Evolutionary conservation across 306 rosid species (phyloP), one percentile per base, ranked within the genome.

Genomic region (Prunus fruticosa): DNA sequence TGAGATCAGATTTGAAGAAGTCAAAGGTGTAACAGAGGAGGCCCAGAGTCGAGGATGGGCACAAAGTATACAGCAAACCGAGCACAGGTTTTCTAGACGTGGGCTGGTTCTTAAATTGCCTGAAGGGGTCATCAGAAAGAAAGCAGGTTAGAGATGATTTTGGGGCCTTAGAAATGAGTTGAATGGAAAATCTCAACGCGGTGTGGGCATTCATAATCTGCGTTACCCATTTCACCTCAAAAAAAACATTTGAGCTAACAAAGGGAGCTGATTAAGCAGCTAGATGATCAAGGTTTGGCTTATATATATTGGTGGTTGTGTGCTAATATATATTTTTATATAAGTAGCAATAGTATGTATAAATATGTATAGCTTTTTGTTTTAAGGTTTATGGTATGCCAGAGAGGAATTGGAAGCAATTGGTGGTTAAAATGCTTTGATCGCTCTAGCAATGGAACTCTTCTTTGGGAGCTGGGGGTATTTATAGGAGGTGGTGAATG

Each of bases 31-130:
- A 95, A n/a, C 50, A n/a, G 61, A 4, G 99, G 99, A 22, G 84
- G 96, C 97, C 99, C n/a, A n/a, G n/a, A 95, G n/a, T 89, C 89
- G 0, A 95, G 79, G 9, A 92, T 74, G 1, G 99, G 96, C 5
- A 95, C 80, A 41, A 90, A 77, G 79, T 92, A 88, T 46, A n/a
- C n/a, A 87, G 89, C 30, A 95, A 78, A 1, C 86, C 96, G 0
- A 92, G 85, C 22, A 90, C 67, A 0, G 86, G 0, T 30, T 75
- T 85, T 30, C 38, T 76, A 0, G 72, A 46, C 0, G 79, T 43
- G 9, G 93, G 68, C 38, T 90, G 85, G 67, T 90, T 88, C 87
- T 87, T 87, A 79, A 95, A 89, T 67, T 76, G 82, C 61, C 85
- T 76, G 19, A 95, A 78, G 2, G 99, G 99, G 62, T 95, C 99